A percentile compares a stretch with the other conserved stretches of the same genome.
Evolutionary conservation across 371 early-diverging fungal species (phyloP).

Genomic region (Batrachochytrium dendrobatidis): DNA sequence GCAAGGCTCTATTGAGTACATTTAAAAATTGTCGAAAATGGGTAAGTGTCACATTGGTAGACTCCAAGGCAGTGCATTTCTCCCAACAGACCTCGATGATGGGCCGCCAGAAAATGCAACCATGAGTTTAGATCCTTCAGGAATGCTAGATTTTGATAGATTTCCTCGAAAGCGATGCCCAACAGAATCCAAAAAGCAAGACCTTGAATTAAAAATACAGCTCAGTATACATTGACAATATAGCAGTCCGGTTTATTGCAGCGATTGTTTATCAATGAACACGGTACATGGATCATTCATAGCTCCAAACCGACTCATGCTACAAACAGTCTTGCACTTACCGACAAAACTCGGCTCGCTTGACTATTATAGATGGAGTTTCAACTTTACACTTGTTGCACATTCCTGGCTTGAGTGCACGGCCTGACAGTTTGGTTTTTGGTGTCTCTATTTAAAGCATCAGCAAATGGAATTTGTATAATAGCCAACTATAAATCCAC

Average conservation of each 20-base stretch:
- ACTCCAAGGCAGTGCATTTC: too few relatives aligned
- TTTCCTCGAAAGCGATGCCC: not conserved
- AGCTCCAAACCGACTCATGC: not conserved
- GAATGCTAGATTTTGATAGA: not conserved
- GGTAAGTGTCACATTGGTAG: not conserved
- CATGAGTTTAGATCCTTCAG: constrained; percentile 48
- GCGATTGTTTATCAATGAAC: not conserved
- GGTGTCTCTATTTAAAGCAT: not conserved
- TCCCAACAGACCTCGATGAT: constrained; percentile 56
- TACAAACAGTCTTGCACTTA: not conserved
- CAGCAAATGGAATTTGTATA: constrained; percentile 7
- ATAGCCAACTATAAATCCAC: too few relatives aligned
- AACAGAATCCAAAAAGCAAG: not conserved
- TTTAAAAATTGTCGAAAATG: not conserved
- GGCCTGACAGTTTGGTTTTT: not conserved
- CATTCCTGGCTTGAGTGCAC: constrained; percentile 2
- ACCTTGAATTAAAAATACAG: not conserved
- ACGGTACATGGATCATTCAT: not conserved
- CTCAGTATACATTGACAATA: not conserved
- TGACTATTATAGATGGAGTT: not conserved
- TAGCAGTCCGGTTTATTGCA: not conserved
- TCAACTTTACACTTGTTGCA: constrained; percentile 1
- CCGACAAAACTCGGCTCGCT: not conserved
- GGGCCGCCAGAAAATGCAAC: constrained; percentile 84
- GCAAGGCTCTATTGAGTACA: not conserved